A percentile compares a stretch with the other conserved stretches of the same genome.
phyloP scores from a whole-genome alignment of 257 asterid species.

The Nyctanthes arbortristis region DNA sequence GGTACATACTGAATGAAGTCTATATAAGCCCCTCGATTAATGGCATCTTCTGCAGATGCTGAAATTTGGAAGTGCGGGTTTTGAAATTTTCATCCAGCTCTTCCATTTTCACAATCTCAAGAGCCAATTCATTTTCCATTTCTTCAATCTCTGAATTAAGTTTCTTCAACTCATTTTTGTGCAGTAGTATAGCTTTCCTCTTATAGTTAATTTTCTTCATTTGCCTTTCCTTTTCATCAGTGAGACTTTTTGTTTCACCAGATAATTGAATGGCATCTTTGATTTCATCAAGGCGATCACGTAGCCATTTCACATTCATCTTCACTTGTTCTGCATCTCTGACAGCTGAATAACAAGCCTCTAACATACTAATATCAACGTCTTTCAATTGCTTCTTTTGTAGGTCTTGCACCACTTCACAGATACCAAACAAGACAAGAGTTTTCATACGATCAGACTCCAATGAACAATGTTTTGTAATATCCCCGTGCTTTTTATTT shows the following conservation, averaged over 20 bases:
- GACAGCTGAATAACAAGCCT: conserved; percentile 27
- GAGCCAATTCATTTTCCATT: conserved; percentile 14
- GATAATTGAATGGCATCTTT: conserved; percentile 21
- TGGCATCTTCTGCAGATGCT: background rate
- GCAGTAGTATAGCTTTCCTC: conserved; percentile 16
- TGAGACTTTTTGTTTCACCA: conserved; percentile 14
- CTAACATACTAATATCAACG: conserved; percentile 14
- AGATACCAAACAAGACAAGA: conserved; percentile 26
- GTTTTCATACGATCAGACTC: conserved; percentile 31
- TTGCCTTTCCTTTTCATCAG: conserved; percentile 17
- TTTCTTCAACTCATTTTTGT: conserved; percentile 20
- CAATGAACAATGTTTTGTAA: conserved; percentile 22
- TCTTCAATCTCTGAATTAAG: conserved; percentile 22
- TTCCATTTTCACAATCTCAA: conserved; percentile 14
- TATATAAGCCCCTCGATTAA: conserved; percentile 29
- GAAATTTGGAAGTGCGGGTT: background rate
- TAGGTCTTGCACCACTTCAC: conserved; percentile 35
- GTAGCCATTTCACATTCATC: conserved; percentile 35
- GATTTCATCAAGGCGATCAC: conserved; percentile 31
- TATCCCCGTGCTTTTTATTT: conserved; percentile 23
- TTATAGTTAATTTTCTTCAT: background rate
- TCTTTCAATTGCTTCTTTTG: conserved; percentile 26
- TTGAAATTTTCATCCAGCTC: conserved; percentile 3
- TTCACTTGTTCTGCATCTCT: conserved; percentile 34
- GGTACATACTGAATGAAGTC: background rate